These are phyloP conservation scores for Calonectria crousiana DNA, from an alignment of 2,329 filamentous ascomycete genomes.

Conservation along the genomic window DNA sequence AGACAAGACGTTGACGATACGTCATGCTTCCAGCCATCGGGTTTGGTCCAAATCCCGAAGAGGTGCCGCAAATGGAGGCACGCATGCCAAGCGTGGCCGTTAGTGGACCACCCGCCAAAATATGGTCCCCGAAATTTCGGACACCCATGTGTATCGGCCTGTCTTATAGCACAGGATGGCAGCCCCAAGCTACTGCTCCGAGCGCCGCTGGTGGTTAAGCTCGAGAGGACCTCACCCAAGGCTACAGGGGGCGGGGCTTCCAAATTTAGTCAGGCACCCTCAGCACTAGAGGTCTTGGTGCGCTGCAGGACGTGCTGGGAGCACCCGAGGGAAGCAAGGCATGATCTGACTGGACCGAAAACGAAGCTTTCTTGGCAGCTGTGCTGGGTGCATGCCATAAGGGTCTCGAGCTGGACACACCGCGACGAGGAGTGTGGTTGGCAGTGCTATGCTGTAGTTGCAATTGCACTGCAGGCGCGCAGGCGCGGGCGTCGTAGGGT, in stretches of 20 bases:
- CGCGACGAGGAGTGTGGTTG: background rate
- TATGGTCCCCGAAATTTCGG: background rate
- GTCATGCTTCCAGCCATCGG: background rate
- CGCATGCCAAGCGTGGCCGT: constrained; percentile 6
- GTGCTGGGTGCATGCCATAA: background rate
- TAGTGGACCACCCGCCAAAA: constrained; percentile 7
- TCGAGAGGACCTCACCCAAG: background rate
- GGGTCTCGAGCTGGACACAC: background rate
- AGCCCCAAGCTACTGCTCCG: background rate
- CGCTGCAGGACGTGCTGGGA: constrained; percentile 2
- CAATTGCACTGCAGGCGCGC: background rate
- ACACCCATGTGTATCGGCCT: background rate
- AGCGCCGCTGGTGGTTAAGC: background rate
- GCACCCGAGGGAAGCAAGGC: background rate
- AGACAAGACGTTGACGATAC: background rate
- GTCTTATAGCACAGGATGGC: constrained; percentile 1
- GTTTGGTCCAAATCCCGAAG: constrained; percentile 1
- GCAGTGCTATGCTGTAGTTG: background rate
- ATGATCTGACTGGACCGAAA: constrained; percentile 7
- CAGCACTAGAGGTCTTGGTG: constrained; percentile 1
- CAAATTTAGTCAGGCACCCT: constrained; percentile 13
- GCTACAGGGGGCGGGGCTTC: constrained; percentile 7
- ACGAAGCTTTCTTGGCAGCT: constrained; percentile 7
- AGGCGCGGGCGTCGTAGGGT: background rate
- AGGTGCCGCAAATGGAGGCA: constrained; percentile 11